Evolutionary conservation across 2,329 filamentous ascomycete species (phyloP).

Genomic region (Colletotrichum karsti): DNA sequence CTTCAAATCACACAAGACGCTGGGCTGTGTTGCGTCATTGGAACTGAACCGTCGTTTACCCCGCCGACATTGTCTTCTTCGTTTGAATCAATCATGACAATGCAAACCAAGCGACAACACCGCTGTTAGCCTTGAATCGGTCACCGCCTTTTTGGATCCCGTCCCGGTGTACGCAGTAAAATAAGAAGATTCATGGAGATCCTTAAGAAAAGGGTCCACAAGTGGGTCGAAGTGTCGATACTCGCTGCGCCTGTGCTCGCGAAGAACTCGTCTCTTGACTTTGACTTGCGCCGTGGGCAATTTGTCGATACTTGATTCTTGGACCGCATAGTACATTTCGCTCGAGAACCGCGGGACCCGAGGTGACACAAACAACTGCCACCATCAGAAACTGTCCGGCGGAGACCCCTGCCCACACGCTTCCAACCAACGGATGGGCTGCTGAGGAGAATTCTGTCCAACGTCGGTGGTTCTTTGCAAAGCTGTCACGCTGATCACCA

Average conservation of each 20-base stretch:
- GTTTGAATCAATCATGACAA: not conserved
- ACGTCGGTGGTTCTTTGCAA: no score
- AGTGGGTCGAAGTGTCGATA: not conserved
- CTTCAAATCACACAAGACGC: not conserved
- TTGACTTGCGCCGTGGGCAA: not conserved
- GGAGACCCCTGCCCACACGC: not conserved
- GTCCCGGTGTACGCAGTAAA: not conserved
- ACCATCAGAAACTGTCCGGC: not conserved
- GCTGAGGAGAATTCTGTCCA: no score
- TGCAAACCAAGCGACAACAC: not conserved
- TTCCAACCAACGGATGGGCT: no score
- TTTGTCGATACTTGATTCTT: not conserved
- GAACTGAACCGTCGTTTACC: not conserved
- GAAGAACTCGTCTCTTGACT: not conserved
- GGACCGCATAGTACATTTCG: no score
- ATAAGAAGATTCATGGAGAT: slow-evolving; percentile 13
- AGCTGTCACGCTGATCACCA: slow-evolving; percentile 1
- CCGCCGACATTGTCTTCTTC: not conserved
- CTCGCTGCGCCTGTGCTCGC: not conserved
- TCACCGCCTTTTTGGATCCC: slow-evolving; percentile 22
- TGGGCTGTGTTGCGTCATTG: not conserved
- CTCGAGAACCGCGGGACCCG: not conserved
- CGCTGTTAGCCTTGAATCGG: not conserved
- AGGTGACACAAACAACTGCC: not conserved
- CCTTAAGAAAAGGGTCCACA: not conserved